These are phyloP conservation scores for Metarhizium humberi DNA, from an alignment of 2,329 filamentous ascomycete genomes.

Conservation along the genomic window DNA sequence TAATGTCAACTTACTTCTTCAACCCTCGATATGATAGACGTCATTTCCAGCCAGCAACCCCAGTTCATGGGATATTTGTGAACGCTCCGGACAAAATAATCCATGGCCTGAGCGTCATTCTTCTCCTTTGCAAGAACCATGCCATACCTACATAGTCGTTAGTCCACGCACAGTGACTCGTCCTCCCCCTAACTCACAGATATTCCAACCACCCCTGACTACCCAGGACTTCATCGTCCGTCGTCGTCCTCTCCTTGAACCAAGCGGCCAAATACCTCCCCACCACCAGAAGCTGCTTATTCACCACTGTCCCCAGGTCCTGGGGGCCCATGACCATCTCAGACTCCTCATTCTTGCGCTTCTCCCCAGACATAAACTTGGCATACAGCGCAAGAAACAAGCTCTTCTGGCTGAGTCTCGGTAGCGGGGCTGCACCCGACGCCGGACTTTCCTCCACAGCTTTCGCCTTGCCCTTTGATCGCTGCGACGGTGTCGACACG, in stretches of 20 bases:
- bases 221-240: slow-evolving; percentile 46
- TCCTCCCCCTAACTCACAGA: slow-evolving; percentile 34
- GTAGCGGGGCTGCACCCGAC: slow-evolving; percentile 26
- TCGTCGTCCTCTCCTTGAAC: slow-evolving; percentile 57
- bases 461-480: slow-evolving; percentile 49
- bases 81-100: slow-evolving; percentile 81
- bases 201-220: slow-evolving; percentile 94
- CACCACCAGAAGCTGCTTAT: slow-evolving; percentile 74
- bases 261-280: slow-evolving; percentile 70
- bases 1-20: slow-evolving; percentile 57
- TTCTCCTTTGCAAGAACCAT: slow-evolving; percentile 85
- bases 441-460: slow-evolving; percentile 12
- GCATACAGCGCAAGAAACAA: slow-evolving; percentile 88
- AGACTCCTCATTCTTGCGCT: slow-evolving; percentile 89
- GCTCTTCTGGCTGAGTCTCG: slow-evolving; percentile 75
- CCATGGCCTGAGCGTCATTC: slow-evolving; percentile 75
- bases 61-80: slow-evolving; percentile 91
- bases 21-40: slow-evolving; percentile 64
- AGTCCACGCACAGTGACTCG: too few relatives aligned
- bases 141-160: slow-evolving; percentile 53
- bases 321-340: slow-evolving; percentile 95
- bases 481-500: slow-evolving; percentile 33
- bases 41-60: slow-evolving; percentile 93
- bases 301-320: slow-evolving; percentile 74
- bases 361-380: slow-evolving; percentile 87